These are phyloP conservation scores for Huntiella decipiens DNA, from an alignment of 2,329 filamentous ascomycete genomes.

Conservation along the genomic window DNA sequence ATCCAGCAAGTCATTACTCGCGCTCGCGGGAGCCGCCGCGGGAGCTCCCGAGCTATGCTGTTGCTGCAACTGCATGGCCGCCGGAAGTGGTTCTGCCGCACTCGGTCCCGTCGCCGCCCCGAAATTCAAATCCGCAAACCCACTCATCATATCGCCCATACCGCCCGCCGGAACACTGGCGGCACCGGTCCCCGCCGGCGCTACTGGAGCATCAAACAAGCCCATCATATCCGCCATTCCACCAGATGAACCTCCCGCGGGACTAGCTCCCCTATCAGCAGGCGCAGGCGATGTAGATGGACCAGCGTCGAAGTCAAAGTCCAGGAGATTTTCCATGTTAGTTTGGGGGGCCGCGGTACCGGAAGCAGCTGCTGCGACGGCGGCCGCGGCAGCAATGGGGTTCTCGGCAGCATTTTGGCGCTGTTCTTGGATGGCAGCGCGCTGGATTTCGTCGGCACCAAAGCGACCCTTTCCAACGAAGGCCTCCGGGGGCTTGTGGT, in stretches of 20 bases:
- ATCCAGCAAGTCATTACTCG: constrained; percentile 31
- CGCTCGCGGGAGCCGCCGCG: constrained; percentile 18
- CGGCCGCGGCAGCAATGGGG: constrained; percentile 67
- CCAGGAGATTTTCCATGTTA: constrained; percentile 86
- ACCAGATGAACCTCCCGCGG: constrained; percentile 27
- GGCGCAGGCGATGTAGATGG: constrained; percentile 71
- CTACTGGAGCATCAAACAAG: constrained; percentile 47
- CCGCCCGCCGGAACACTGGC: constrained; percentile 27
- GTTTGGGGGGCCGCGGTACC: constrained; percentile 36
- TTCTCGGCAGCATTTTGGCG: constrained; percentile 83
- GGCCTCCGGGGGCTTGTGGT: constrained; percentile 96
- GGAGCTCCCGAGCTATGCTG: constrained; percentile 14
- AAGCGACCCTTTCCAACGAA: constrained; percentile 92
- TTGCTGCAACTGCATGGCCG: constrained; percentile 36
- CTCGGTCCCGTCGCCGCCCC: constrained; percentile 25
- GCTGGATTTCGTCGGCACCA: constrained; percentile 84
- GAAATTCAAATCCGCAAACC: constrained; percentile 67
- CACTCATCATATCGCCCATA: constrained; percentile 77
- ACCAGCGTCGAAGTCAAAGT: constrained; percentile 89
- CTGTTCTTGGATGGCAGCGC: constrained; percentile 91
- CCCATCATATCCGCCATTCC: constrained; percentile 47
- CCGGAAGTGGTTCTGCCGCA: constrained; percentile 41
- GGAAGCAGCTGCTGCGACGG: constrained; percentile 44
- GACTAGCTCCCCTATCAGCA: constrained; percentile 47
- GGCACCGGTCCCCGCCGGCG: constrained; percentile 19